Evolutionary conservation across 2,329 filamentous ascomycete species (phyloP).

Genomic region (Aureobasidium sp.): DNA sequence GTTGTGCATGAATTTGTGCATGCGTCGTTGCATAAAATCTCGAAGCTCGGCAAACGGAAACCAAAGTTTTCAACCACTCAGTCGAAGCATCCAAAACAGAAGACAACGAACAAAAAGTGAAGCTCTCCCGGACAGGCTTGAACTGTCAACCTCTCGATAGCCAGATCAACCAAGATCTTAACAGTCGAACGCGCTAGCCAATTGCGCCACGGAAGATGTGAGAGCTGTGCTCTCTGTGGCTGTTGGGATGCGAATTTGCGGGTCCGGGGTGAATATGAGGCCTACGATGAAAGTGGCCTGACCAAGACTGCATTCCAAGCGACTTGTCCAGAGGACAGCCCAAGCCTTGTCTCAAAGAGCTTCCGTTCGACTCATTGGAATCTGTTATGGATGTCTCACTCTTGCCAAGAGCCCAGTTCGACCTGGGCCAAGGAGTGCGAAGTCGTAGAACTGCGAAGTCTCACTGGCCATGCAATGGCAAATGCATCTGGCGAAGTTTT

Average conservation of each 20-base stretch:
- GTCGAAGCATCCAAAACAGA: not conserved
- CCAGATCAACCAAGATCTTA: not conserved
- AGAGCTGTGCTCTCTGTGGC: not conserved
- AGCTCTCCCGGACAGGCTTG: conserved; percentile 14
- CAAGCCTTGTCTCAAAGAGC: not conserved
- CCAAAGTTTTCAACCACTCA: not conserved
- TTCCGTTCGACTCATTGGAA: not conserved
- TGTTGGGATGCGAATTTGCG: not conserved
- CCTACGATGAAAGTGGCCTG: not conserved
- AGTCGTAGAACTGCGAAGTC: too few species aligned
- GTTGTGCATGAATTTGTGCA: not conserved
- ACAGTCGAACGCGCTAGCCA: conserved; percentile 17
- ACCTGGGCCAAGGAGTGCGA: not conserved
- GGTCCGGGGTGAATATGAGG: not conserved
- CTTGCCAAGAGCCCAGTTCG: not conserved
- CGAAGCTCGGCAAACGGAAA: not conserved
- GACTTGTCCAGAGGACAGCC: not conserved
- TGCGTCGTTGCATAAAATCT: not conserved
- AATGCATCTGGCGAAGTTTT: not conserved
- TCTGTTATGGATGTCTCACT: not conserved
- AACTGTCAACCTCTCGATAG: conserved; percentile 16
- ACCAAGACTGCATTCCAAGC: too few species aligned
- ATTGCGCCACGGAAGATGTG: conserved; percentile 16
- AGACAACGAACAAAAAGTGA: not conserved
- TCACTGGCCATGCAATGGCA: not conserved